These are phyloP conservation scores for Lumnitzera littorea DNA, from an alignment of 345 rosid genomes.

Conservation along the genomic window DNA sequence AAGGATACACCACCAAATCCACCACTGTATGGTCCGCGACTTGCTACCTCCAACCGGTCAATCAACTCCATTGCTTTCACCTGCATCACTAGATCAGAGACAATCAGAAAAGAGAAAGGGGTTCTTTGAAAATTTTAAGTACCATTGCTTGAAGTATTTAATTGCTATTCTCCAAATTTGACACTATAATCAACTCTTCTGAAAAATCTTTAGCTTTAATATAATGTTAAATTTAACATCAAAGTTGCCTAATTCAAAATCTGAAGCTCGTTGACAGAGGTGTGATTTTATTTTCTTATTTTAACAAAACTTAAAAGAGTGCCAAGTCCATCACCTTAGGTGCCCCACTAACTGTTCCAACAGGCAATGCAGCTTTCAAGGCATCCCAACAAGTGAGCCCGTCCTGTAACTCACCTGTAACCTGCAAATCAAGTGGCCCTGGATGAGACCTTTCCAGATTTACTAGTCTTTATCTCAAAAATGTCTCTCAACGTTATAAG, in stretches of 20 bases:
- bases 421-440: slow-evolving; percentile 28
- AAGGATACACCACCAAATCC: slow-evolving; percentile 80
- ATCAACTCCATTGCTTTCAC: slow-evolving; percentile 87
- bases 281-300: no score
- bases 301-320: not conserved
- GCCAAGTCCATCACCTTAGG: slow-evolving; percentile 48
- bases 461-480: no score
- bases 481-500: not conserved
- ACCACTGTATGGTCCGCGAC: slow-evolving; percentile 93
- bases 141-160: no score
- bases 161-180: no score
- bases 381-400: slow-evolving; percentile 74
- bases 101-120: not conserved
- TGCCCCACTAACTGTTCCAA: slow-evolving; percentile 92
- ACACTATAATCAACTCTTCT: no score
- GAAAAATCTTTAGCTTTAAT: no score
- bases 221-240: no score
- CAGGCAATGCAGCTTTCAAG: slow-evolving; percentile 71
- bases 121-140: no score
- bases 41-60: slow-evolving; percentile 56
- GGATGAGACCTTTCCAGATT: no score
- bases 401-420: slow-evolving; percentile 74
- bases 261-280: no score
- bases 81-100: slow-evolving; percentile 11
- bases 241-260: no score